Conservation (phyloP, 305 asterid genomes). For the Solanum hybrid region DNA sequence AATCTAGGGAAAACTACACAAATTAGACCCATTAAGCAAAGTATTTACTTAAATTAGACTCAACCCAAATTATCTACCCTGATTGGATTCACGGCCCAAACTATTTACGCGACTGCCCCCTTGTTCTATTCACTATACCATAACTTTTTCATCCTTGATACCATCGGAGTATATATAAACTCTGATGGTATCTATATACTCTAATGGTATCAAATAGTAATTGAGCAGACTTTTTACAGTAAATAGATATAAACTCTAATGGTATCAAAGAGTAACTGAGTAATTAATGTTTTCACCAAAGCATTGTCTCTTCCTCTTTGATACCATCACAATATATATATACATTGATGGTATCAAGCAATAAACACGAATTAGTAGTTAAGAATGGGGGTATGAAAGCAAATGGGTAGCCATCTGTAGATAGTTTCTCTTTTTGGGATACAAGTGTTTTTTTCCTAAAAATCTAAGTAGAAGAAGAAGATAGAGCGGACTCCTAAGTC, state of each 20-base stretch:
- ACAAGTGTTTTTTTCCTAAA: not conserved
- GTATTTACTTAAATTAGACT: too few species aligned
- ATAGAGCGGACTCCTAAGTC: not conserved
- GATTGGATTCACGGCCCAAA: not conserved
- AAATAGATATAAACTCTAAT: not conserved
- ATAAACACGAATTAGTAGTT: not conserved
- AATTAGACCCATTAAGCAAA: too few species aligned
- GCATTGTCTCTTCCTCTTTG: not conserved
- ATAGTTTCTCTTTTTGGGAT: not conserved
- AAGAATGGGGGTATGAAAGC: not conserved
- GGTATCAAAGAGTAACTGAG: not conserved
- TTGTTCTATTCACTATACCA: not conserved
- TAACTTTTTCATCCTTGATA: not conserved
- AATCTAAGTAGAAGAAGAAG: not conserved
- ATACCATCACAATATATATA: not conserved
- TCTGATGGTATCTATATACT: not conserved
- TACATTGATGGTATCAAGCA: not conserved
- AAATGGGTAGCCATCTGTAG: not conserved
- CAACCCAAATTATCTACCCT: too few species aligned
- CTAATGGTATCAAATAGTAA: not conserved
- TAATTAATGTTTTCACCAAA: not conserved
- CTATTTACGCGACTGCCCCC: not conserved
- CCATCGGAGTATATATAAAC: not conserved
- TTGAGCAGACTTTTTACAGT: not conserved
- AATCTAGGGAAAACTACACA: too few species aligned